Evolutionary conservation across 2,329 filamentous ascomycete species (phyloP).

Genomic region (Escovopsis sp.): DNA sequence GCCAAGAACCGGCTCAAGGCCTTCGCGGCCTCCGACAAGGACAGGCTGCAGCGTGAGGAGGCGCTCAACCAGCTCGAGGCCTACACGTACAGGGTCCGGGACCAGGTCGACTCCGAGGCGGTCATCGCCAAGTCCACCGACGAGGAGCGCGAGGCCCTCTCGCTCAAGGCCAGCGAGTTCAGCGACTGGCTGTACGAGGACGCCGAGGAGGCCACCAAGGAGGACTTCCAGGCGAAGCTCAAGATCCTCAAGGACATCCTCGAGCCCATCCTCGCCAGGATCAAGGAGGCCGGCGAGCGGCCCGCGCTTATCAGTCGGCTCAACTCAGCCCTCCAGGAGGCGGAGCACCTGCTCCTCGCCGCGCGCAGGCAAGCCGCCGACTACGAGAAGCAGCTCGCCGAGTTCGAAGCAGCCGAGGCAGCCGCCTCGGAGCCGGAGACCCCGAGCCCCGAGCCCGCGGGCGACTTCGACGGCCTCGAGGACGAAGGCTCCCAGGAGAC

Average conservation of each 20-base stretch:
- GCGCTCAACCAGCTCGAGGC: slow-evolving; percentile 84
- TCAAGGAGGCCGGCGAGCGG: slow-evolving; percentile 55
- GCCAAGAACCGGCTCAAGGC: slow-evolving; percentile 60
- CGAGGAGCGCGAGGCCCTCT: slow-evolving; percentile 50
- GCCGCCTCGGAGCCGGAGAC: slow-evolving; percentile 22
- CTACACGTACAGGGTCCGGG: slow-evolving; percentile 79
- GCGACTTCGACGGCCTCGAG: slow-evolving; percentile 61
- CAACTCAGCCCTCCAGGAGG: slow-evolving; percentile 55
- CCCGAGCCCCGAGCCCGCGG: slow-evolving; percentile 32
- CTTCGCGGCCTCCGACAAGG: slow-evolving; percentile 74
- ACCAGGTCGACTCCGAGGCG: slow-evolving; percentile 61
- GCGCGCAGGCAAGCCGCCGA: slow-evolving; percentile 58
- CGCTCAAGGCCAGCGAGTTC: slow-evolving; percentile 50
- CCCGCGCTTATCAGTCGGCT: slow-evolving; percentile 55
- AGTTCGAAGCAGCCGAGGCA: slow-evolving; percentile 26
- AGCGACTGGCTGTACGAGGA: slow-evolving; percentile 90
- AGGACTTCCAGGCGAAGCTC: slow-evolving; percentile 61
- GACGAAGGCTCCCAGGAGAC: slow-evolving; percentile 42
- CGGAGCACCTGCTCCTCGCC: slow-evolving; percentile 52
- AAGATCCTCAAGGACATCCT: slow-evolving; percentile 66
- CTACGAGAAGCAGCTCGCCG: slow-evolving; percentile 46
- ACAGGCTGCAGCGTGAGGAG: slow-evolving; percentile 66
- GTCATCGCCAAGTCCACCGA: slow-evolving; percentile 61
- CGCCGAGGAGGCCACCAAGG: slow-evolving; percentile 59
- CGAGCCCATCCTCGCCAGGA: slow-evolving; percentile 60